A percentile compares a stretch with the other conserved stretches of the same genome.
phyloP scores from a whole-genome alignment of 495 filamentous ascomycete species.

The Glarea lozoyensis region DNA sequence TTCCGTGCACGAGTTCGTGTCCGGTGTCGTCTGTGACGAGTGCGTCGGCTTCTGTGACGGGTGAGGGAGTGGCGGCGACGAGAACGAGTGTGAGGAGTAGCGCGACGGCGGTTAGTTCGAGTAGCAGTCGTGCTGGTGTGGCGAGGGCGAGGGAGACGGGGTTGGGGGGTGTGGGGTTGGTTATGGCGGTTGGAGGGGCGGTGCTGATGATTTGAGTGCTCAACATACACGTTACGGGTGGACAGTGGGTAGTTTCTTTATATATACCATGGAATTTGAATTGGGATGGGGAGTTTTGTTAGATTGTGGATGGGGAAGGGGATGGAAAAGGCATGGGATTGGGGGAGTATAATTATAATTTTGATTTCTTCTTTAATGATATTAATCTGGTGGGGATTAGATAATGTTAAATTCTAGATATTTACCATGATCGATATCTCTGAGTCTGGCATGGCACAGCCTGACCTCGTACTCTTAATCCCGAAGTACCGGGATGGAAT shows the following conservation, averaged over 20 bases:
- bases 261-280: not conserved
- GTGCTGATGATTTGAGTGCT: slow-evolving; percentile 14
- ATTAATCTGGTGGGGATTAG: too few relatives aligned
- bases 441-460: too few relatives aligned
- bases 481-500: too few relatives aligned
- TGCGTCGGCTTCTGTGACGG: not conserved
- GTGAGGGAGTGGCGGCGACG: slow-evolving; percentile 2
- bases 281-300: not conserved
- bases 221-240: too few relatives aligned
- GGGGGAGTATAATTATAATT: too few relatives aligned
- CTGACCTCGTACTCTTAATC: too few relatives aligned
- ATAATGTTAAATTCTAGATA: too few relatives aligned
- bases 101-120: not conserved
- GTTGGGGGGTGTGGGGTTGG: slow-evolving; percentile 10
- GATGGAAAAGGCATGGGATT: too few relatives aligned
- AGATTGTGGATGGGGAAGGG: too few relatives aligned
- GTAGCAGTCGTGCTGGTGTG: slow-evolving; percentile 12
- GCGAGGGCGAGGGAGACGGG: slow-evolving; percentile 17
- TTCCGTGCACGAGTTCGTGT: slow-evolving; percentile 26
- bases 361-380: too few relatives aligned
- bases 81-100: not conserved
- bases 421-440: too few relatives aligned
- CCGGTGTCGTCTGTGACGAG: slow-evolving; percentile 9
- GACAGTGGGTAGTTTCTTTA: too few relatives aligned
- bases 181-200: slow-evolving; percentile 16